Conservation (phyloP, 2,329 filamentous ascomycete species). For the Neopestalotiopsis rosae region DNA sequence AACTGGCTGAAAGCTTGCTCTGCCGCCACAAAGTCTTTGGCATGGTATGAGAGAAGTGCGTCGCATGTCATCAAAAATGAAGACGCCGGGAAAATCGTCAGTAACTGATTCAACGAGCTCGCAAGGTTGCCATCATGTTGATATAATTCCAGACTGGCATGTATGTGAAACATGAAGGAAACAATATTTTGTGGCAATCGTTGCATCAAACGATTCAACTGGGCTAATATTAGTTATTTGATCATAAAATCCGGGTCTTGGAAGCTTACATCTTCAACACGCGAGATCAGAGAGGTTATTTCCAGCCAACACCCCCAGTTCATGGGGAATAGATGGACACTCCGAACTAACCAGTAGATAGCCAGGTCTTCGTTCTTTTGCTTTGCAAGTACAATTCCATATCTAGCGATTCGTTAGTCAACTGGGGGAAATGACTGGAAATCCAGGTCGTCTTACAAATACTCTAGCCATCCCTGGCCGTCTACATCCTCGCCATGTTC, state of each 20-base stretch:
- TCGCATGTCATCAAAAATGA: slow-evolving; percentile 91
- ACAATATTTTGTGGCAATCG: slow-evolving; percentile 89
- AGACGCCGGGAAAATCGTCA: slow-evolving; percentile 84
- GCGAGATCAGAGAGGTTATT: slow-evolving; percentile 78
- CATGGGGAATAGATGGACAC: slow-evolving; percentile 88
- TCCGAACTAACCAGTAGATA: slow-evolving; percentile 84
- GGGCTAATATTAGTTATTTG: slow-evolving; percentile 10
- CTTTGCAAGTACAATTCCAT: slow-evolving; percentile 88
- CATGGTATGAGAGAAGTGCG: slow-evolving; percentile 87
- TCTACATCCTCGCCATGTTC: slow-evolving; percentile 64
- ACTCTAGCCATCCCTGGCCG: slow-evolving; percentile 93
- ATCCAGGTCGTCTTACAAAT: slow-evolving; percentile 56
- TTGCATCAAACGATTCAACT: slow-evolving; percentile 75
- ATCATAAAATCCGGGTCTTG: background rate
- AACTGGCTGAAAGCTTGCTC: slow-evolving; percentile 77
- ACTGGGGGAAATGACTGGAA: background rate
- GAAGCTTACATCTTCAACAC: slow-evolving; percentile 76
- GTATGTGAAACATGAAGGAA: slow-evolving; percentile 91
- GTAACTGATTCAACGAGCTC: slow-evolving; percentile 75
- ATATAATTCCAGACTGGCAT: slow-evolving; percentile 90
- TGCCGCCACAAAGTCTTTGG: slow-evolving; percentile 76
- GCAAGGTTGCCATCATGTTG: slow-evolving; percentile 80
- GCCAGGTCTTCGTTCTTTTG: slow-evolving; percentile 89
- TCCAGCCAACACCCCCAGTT: slow-evolving; percentile 99
- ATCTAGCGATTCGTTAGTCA: slow-evolving; percentile 49